phyloP scores from a whole-genome alignment of 1,139 yeast species.

The Debaryomyces fabryi region DNA sequence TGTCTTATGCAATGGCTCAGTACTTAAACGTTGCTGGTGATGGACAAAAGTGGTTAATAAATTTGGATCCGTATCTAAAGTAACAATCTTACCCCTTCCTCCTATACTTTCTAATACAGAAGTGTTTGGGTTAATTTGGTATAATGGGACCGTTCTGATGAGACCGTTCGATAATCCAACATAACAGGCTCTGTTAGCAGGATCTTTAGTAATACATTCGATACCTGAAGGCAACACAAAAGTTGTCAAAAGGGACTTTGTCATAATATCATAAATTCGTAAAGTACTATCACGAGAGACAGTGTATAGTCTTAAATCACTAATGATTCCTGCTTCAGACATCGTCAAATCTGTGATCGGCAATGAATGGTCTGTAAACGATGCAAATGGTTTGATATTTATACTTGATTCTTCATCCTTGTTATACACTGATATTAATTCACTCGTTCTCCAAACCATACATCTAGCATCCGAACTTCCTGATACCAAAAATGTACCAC shows the following conservation, averaged over 20 bases:
- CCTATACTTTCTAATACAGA: conserved; percentile 57
- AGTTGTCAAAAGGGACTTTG: conserved; percentile 59
- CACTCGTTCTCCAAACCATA: conserved; percentile 71
- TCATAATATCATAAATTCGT: conserved; percentile 58
- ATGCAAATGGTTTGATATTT: conserved; percentile 43
- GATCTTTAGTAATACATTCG: conserved; percentile 68
- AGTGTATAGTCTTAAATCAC: conserved; percentile 69
- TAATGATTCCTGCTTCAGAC: conserved; percentile 49
- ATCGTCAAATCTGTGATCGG: conserved; percentile 66
- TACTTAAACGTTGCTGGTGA: conserved; percentile 42
- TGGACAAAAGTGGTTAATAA: conserved; percentile 58
- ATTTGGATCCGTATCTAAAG: conserved; percentile 54
- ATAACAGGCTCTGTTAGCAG: conserved; percentile 76
- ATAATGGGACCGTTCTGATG: conserved; percentile 61
- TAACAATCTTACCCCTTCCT: conserved; percentile 56
- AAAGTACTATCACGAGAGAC: conserved; percentile 78
- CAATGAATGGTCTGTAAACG: conserved; percentile 75
- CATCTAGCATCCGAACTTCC: conserved; percentile 85
- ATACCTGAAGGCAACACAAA: conserved; percentile 66
- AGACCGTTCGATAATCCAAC: conserved; percentile 69
- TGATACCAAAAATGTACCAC: conserved; percentile 71
- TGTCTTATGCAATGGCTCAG: conserved; percentile 13
- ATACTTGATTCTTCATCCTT: conserved; percentile 20
- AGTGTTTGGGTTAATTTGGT: conserved; percentile 45
- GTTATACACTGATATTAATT: conserved; percentile 49